These are phyloP conservation scores for Tephrocybe sp. DNA, from an alignment of 768 basidiomycete species.

Conservation along the genomic window DNA sequence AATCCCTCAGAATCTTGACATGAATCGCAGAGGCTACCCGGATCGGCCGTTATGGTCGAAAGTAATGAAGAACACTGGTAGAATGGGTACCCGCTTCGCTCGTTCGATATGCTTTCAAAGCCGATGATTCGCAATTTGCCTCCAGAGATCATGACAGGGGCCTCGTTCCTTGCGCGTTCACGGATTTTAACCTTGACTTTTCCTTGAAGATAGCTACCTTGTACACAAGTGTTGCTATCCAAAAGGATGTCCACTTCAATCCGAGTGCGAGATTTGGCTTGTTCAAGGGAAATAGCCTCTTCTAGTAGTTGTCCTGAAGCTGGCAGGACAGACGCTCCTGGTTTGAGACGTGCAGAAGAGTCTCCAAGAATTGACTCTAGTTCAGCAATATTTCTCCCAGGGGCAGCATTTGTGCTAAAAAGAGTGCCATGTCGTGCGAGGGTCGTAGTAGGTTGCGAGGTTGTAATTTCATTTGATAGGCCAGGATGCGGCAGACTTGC, in stretches of 20 bases:
- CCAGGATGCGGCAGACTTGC: background rate
- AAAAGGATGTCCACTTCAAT: conserved; percentile 82
- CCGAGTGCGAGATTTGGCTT: conserved; percentile 68
- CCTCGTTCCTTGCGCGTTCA: conserved; percentile 50
- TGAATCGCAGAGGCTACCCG: conserved; percentile 36
- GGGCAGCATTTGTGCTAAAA: conserved; percentile 34
- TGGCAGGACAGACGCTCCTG: conserved; percentile 41
- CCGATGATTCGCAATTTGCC: conserved; percentile 83
- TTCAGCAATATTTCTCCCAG: conserved; percentile 51
- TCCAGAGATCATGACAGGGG: conserved; percentile 60
- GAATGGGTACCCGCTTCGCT: conserved; percentile 70
- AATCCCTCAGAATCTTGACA: conserved; percentile 60
- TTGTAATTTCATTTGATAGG: background rate
- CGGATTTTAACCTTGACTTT: conserved; percentile 63
- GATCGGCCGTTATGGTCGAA: conserved; percentile 44
- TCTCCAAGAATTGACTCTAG: conserved; percentile 65
- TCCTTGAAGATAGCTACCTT: conserved; percentile 75
- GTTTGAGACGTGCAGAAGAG: conserved; percentile 51
- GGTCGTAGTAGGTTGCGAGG: conserved; percentile 1
- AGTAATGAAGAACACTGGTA: conserved; percentile 69
- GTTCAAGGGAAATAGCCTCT: conserved; percentile 53
- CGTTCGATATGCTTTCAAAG: conserved; percentile 67
- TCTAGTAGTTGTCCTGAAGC: conserved; percentile 18
- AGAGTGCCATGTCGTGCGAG: conserved; percentile 51
- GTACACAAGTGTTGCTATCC: conserved; percentile 71